Evolutionary conservation across 2,329 filamentous ascomycete genomes (phyloP).

Genomic region (Cylindrodendrum hubeiense): DNA sequence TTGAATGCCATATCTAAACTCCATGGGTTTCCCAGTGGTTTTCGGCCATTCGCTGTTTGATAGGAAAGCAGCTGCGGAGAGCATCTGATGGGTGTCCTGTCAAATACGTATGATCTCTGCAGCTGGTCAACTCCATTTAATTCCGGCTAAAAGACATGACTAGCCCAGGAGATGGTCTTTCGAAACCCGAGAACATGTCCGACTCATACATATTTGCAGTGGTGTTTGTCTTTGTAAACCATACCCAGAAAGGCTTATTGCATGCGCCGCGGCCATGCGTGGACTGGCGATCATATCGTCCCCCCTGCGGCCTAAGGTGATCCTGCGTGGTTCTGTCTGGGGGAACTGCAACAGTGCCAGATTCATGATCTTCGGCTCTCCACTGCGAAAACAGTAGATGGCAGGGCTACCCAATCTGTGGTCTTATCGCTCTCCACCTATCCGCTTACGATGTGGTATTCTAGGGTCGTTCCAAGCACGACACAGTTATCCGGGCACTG

Average conservation of each 20-base stretch:
- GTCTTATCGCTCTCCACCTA: not conserved
- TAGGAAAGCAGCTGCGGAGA: too few species aligned
- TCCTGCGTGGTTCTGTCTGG: not conserved
- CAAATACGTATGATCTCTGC: not conserved
- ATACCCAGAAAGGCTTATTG: too few species aligned
- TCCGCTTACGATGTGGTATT: not conserved
- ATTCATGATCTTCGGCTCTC: not conserved
- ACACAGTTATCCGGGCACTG: conserved; percentile 30
- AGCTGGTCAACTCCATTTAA: not conserved
- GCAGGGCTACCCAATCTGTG: not conserved
- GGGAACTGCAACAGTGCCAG: not conserved
- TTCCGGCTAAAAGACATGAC: too few species aligned
- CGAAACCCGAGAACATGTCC: too few species aligned
- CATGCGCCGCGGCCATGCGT: too few species aligned
- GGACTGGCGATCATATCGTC: not conserved
- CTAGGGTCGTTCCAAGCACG: not conserved
- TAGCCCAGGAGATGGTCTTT: too few species aligned
- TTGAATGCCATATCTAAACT: not conserved
- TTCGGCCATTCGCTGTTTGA: not conserved
- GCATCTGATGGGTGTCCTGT: not conserved
- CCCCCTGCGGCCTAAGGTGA: not conserved
- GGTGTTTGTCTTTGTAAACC: too few species aligned
- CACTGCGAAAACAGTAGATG: not conserved
- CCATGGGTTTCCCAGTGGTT: not conserved
- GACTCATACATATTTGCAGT: too few species aligned